These are phyloP conservation scores for Pseudonitzschia multistriata DNA, from an alignment of 108 stramenopile species.

Conservation along the genomic window DNA sequence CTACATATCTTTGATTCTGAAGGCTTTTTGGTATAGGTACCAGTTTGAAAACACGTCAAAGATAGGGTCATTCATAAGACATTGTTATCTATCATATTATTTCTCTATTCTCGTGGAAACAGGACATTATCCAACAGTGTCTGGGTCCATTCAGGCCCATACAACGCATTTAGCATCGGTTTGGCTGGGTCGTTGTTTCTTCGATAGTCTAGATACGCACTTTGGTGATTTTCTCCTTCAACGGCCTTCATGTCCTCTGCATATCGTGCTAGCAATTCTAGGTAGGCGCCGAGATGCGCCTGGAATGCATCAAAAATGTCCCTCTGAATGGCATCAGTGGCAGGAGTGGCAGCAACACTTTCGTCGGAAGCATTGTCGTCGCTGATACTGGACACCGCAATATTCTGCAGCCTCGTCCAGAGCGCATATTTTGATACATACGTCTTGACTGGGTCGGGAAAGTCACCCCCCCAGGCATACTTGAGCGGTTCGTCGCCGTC, in stretches of 20 bases:
- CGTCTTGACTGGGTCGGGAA: conserved; percentile 59
- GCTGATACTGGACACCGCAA: not conserved
- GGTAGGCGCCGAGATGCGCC: conserved; percentile 70
- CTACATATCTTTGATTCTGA: too few species aligned
- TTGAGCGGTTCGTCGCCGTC: conserved; percentile 7
- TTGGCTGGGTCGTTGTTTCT: conserved; percentile 77
- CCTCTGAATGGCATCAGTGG: conserved; percentile 44
- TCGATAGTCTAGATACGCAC: conserved; percentile 63
- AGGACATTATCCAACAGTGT: conserved; percentile 59
- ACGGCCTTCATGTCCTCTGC: conserved; percentile 15
- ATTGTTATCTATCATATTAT: too few species aligned
- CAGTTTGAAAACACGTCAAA: too few species aligned
- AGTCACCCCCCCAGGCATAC: conserved; percentile 79
- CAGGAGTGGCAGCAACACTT: not conserved
- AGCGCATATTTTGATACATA: conserved; percentile 77
- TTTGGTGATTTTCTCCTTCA: conserved; percentile 30
- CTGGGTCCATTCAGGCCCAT: conserved; percentile 76
- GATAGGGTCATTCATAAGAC: too few species aligned
- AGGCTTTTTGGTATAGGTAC: too few species aligned
- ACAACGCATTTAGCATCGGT: conserved; percentile 79
- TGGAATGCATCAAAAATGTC: conserved; percentile 51
- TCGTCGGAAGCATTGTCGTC: conserved; percentile 4
- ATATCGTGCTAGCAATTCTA: conserved; percentile 31
- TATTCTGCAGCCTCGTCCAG: conserved; percentile 66
- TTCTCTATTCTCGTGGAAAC: conserved; percentile 43